Evolutionary conservation across 306 rosid genomes (phyloP), one percentile per base, ranked within the genome.

Genomic region (Pterocarpus santalinus): DNA sequence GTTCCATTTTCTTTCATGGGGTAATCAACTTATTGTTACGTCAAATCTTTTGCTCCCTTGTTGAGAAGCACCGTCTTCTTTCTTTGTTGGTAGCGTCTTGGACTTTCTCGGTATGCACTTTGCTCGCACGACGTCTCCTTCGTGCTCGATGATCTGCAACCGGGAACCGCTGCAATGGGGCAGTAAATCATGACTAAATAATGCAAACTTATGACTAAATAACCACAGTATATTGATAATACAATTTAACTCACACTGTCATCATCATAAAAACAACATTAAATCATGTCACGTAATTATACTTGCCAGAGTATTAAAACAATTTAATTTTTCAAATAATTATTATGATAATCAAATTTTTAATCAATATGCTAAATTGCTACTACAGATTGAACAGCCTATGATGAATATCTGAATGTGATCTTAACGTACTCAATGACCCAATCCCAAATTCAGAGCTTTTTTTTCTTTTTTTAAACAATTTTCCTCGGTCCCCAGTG

Each of bases 71-170:
- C 60, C 30, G 8, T 65, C 79, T 63, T 86, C 96, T 83, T 87
- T 95, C 90, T 85, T 91, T 14, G 83, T 41, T 55, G 85, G 14
- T 38, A 80, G 34, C 38, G 91, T 10, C 86, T 84, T 93, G 7
- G 90, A 86, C 85, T 85, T 95, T 80, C 96, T 87, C 3, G 99
- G 99, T 73, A 95, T 90, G 94, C 99, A 95, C 74, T 93, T 95
- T 34, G 92, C 86, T 28, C 88, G 83, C 73, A 69, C 96, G 1
- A 80, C 86, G 4, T 87, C 93, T 77, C 85, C 91, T 72, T 88
- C 94, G 46, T 82, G 79, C 71, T 88, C 96, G 8, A 72, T 80
- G 77, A 90, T 67, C 57, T 91, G 89, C 89, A 93, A 30, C 83
- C 86, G 90, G 7, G 91, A 86, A 41, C 91, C 87, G 69, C 99